These are phyloP conservation scores for Ogataea siamensis DNA, from an alignment of 805 yeast genomes.

Conservation along the genomic window DNA sequence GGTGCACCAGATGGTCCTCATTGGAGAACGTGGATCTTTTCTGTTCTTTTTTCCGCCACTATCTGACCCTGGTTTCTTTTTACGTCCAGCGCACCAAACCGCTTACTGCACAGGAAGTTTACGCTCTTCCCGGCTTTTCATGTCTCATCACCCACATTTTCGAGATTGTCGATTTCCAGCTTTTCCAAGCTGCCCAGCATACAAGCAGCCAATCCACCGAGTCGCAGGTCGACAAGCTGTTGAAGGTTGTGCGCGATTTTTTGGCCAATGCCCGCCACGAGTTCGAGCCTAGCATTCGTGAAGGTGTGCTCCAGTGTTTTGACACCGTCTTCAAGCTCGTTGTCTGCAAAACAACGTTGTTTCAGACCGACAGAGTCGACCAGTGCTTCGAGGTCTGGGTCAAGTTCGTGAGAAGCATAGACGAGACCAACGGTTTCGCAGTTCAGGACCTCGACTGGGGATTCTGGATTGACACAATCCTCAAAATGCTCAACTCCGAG, in stretches of 20 bases:
- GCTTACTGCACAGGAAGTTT: slow-evolving; percentile 17
- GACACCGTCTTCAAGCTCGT: slow-evolving; percentile 27
- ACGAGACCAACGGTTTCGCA: slow-evolving; percentile 16
- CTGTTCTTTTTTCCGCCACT: slow-evolving; percentile 61
- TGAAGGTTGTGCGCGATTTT: slow-evolving; percentile 38
- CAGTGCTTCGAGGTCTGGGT: slow-evolving; percentile 24
- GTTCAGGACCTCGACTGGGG: slow-evolving; percentile 55
- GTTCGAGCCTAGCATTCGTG: slow-evolving; percentile 27
- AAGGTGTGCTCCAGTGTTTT: slow-evolving; percentile 23
- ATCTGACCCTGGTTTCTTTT: slow-evolving; percentile 36
- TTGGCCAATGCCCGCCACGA: slow-evolving; percentile 30
- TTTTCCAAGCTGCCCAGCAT: slow-evolving; percentile 15
- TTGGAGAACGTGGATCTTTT: slow-evolving; percentile 54
- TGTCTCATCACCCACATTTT: slow-evolving; percentile 45
- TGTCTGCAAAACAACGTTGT: slow-evolving; percentile 23
- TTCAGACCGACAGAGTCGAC: slow-evolving; percentile 27
- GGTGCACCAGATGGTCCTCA: slow-evolving; percentile 63
- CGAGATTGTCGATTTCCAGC: slow-evolving; percentile 36
- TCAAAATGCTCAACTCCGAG: slow-evolving; percentile 59
- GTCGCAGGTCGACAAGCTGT: slow-evolving; percentile 31
- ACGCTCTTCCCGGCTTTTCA: slow-evolving; percentile 44
- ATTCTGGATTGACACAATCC: slow-evolving; percentile 67
- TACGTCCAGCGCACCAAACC: slow-evolving; percentile 16
- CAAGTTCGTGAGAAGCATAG: slow-evolving; percentile 25
- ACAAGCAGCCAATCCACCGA: slow-evolving; percentile 14